These are phyloP conservation scores for Sphaceloma murrayae DNA, from an alignment of 2,329 filamentous ascomycete genomes.

Conservation along the genomic window DNA sequence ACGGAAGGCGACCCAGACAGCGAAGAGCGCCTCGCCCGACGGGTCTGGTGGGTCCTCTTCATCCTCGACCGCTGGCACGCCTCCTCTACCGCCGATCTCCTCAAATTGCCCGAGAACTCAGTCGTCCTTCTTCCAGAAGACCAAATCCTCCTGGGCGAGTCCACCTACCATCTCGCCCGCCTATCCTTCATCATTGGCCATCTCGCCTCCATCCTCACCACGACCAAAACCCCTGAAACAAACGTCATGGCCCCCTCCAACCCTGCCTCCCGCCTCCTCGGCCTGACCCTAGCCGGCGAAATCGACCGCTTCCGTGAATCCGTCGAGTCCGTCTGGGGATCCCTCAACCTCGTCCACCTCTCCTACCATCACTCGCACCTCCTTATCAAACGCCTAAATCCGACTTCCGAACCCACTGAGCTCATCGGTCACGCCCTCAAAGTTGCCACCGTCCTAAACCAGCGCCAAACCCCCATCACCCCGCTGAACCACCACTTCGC, in stretches of 20 bases:
- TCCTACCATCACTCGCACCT: constrained; percentile 62
- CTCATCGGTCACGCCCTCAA: constrained; percentile 53
- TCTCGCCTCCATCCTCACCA: constrained; percentile 40
- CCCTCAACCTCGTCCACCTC: constrained; percentile 53
- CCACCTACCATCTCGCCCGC: constrained; percentile 56
- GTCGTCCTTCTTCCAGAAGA: constrained; percentile 53
- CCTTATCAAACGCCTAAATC: constrained; percentile 52
- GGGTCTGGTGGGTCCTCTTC: constrained; percentile 64
- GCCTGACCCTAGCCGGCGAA: constrained; percentile 45
- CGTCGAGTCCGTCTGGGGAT: constrained; percentile 44
- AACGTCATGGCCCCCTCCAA: constrained; percentile 36
- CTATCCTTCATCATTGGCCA: constrained; percentile 51
- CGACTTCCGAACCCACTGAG: constrained; percentile 46
- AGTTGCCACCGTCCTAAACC: constrained; percentile 49
- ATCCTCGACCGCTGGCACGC: constrained; percentile 66
- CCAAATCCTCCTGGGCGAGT: constrained; percentile 51
- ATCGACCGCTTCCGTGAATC: constrained; percentile 58
- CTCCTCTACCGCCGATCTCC: constrained; percentile 53
- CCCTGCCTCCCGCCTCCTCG: constrained; percentile 37
- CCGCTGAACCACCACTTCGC: constrained; percentile 61
- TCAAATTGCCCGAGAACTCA: constrained; percentile 53
- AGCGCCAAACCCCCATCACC: constrained; percentile 46
- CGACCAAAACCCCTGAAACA: constrained; percentile 36
- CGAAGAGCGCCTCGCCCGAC: constrained; percentile 52
- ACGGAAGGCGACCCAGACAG: constrained; percentile 47